A percentile compares a stretch with the other conserved stretches of the same genome.
These are phyloP conservation scores for Pythium inflatum DNA, from an alignment of 352 stramenopile genomes.

Conservation along the genomic window DNA sequence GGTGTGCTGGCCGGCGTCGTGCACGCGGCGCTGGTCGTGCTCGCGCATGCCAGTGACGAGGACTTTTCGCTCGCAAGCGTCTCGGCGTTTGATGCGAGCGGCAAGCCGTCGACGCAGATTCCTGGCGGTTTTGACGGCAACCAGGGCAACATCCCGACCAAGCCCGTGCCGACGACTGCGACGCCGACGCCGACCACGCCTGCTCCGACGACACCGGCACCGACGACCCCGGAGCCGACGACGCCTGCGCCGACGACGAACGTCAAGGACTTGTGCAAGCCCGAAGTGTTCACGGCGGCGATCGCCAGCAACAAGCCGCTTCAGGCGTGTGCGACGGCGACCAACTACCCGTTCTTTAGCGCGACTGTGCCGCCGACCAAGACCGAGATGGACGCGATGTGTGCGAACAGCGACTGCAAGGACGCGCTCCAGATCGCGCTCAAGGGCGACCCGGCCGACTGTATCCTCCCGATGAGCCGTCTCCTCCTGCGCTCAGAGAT, in stretches of 20 bases:
- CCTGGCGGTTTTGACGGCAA: constrained; percentile 6
- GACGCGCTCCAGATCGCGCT: constrained; percentile 13
- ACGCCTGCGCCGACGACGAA: not conserved
- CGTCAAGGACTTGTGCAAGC: constrained; percentile 1
- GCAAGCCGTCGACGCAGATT: not conserved
- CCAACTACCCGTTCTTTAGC: constrained; percentile 25
- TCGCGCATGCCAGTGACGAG: constrained; percentile 9
- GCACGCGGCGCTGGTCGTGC: constrained; percentile 14
- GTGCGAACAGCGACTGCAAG: constrained; percentile 16
- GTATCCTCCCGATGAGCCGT: constrained; percentile 19
- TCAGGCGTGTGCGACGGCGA: constrained; percentile 8
- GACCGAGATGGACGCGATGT: constrained; percentile 24
- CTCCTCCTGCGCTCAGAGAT: constrained; percentile 22
- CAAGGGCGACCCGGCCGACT: constrained; percentile 12
- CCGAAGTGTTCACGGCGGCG: constrained; percentile 3
- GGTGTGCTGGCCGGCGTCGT: constrained; percentile 9
- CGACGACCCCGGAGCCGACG: too few species aligned
- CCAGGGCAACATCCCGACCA: constrained; percentile 14
- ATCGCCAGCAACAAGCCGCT: constrained; percentile 20
- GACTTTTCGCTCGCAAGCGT: constrained; percentile 8
- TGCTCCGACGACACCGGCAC: not conserved
- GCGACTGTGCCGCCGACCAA: constrained; percentile 11
- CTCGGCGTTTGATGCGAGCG: not conserved
- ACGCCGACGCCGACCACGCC: constrained; percentile 4
- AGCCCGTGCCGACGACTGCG: constrained; percentile 1